Evolutionary conservation across 768 basidiomycete species (phyloP).

Genomic region (Russula earlei): DNA sequence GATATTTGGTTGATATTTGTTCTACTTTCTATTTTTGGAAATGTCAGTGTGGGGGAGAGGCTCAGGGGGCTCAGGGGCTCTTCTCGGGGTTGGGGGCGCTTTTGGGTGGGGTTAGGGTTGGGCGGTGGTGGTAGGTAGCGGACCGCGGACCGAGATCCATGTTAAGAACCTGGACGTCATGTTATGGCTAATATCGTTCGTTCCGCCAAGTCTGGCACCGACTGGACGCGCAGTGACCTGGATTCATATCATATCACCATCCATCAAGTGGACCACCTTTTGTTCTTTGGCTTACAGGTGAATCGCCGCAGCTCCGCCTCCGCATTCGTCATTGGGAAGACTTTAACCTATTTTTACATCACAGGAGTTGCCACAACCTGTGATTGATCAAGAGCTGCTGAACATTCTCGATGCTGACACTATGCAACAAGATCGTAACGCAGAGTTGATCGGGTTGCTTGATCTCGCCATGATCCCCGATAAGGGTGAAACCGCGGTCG

Average conservation of each 20-base stretch:
- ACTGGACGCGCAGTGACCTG: neutral
- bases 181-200: constrained; percentile 3
- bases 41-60: too few species aligned
- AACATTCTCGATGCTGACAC: neutral
- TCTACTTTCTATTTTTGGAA: too few species aligned
- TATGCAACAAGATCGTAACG: neutral
- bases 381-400: neutral
- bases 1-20: too few species aligned
- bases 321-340: too few species aligned
- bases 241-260: neutral
- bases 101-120: too few species aligned
- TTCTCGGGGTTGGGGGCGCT: too few species aligned
- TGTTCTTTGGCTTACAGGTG: neutral
- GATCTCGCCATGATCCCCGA: neutral
- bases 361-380: neutral
- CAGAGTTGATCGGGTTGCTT: neutral
- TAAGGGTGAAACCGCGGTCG: neutral
- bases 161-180: too few species aligned
- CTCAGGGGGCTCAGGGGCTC: too few species aligned
- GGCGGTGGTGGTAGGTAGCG: too few species aligned
- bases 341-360: too few species aligned
- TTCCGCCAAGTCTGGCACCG: neutral
- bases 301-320: too few species aligned
- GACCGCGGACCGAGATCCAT: too few species aligned
- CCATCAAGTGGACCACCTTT: neutral